A percentile compares a stretch with the other conserved stretches of the same genome.
Conservation (phyloP, 345 rosid genomes). For the Ceriops zippeliana region DNA sequence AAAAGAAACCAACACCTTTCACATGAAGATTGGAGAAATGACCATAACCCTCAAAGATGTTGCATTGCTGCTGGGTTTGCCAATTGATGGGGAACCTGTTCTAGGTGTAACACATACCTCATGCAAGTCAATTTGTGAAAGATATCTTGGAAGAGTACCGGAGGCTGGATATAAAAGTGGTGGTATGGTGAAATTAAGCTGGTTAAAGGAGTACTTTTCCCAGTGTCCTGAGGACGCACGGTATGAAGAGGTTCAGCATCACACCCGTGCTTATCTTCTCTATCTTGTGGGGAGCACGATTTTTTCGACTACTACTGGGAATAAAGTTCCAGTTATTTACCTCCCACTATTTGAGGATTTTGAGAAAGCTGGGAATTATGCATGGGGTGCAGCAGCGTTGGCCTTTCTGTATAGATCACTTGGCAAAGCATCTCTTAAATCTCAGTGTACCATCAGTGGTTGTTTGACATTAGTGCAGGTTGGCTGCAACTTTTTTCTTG, state of each 20-base stretch:
- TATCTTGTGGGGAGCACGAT: slow-evolving; percentile 93
- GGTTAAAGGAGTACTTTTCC: slow-evolving; percentile 87
- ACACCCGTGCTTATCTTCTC: slow-evolving; percentile 85
- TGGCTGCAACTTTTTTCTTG: neutral
- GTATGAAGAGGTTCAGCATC: slow-evolving; percentile 50
- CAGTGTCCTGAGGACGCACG: slow-evolving; percentile 64
- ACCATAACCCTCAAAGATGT: slow-evolving; percentile 86
- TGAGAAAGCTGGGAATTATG: slow-evolving; percentile 75
- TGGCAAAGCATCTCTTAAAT: slow-evolving; percentile 93
- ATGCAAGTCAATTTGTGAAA: slow-evolving; percentile 62
- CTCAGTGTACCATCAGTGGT: slow-evolving; percentile 94
- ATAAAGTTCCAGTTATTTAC: slow-evolving; percentile 99
- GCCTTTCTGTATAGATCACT: slow-evolving; percentile 93
- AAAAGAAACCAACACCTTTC: slow-evolving; percentile 92
- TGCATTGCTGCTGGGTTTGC: slow-evolving; percentile 66
- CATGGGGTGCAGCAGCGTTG: slow-evolving; percentile 98
- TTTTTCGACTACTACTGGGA: slow-evolving; percentile 93
- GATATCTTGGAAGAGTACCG: slow-evolving; percentile 62
- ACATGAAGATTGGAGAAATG: slow-evolving; percentile 84
- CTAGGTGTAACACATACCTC: slow-evolving; percentile 81
- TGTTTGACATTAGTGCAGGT: slow-evolving; percentile 95
- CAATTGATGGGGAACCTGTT: slow-evolving; percentile 91
- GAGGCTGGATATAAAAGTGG: slow-evolving; percentile 84
- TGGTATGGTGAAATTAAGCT: slow-evolving; percentile 97
- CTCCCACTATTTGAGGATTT: slow-evolving; percentile 83